Evolutionary conservation across 2,329 filamentous ascomycete genomes (phyloP).

Genomic region (Colletotrichum higginsianum): DNA sequence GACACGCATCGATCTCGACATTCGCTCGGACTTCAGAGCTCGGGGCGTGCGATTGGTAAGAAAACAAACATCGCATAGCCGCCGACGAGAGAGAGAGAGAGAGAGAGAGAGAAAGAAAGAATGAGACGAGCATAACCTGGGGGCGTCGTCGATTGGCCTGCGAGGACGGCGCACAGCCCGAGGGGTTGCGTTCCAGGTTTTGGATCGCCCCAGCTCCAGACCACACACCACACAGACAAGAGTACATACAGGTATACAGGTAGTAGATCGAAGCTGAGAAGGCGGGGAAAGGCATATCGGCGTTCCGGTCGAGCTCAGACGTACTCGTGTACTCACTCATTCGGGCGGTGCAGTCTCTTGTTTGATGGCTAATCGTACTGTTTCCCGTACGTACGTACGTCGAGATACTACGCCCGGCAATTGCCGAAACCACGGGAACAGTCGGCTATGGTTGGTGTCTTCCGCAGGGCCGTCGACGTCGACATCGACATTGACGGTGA

Average conservation of each 20-base stretch:
- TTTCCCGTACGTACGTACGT: too few species aligned
- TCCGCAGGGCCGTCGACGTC: conserved; percentile 25
- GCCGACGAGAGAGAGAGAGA: neutral
- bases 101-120: neutral
- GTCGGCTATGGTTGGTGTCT: conserved; percentile 8
- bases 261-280: conserved; percentile 18
- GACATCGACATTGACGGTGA: neutral
- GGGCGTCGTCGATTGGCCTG: conserved; percentile 9
- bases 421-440: conserved; percentile 12
- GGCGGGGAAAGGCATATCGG: conserved; percentile 26
- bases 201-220: conserved; percentile 19
- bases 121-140: conserved; percentile 23
- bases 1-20: conserved; percentile 12
- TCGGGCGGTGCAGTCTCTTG: conserved; percentile 4
- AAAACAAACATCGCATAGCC: conserved; percentile 13
- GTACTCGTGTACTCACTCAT: neutral
- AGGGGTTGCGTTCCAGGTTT: conserved; percentile 29
- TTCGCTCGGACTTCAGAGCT: conserved; percentile 21
- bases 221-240: neutral
- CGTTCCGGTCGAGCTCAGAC: conserved; percentile 32
- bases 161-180: conserved; percentile 34
- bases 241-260: neutral
- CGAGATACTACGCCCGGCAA: neutral
- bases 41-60: conserved; percentile 17
- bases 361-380: neutral